Percentiles rank a stretch among this genome's conserved stretches.
Evolutionary conservation across 2,329 filamentous ascomycete species (phyloP).

Genomic region (Paraconiothyrium sp.): DNA sequence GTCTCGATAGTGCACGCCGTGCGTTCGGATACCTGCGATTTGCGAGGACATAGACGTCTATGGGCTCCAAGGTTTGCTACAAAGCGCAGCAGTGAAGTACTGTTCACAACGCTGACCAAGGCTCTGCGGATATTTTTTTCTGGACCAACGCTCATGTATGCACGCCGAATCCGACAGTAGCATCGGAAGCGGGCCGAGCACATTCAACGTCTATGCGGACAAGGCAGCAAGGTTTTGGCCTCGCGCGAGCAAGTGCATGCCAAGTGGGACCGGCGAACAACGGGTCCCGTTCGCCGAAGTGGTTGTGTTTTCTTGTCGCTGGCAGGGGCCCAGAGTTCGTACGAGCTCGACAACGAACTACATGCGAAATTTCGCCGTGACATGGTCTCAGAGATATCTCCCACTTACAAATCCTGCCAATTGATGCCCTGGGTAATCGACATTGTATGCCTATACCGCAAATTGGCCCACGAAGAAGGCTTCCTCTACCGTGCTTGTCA

Average conservation of each 20-base stretch:
- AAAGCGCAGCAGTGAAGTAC: neutral
- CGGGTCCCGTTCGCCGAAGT: neutral
- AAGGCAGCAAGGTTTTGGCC: neutral
- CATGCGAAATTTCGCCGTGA: neutral
- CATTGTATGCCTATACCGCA: neutral
- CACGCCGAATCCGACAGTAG: conserved; percentile 1
- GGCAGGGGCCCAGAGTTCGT: neutral
- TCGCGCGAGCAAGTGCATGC: neutral
- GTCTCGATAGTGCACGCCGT: neutral
- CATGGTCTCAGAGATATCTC: neutral
- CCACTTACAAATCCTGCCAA: neutral
- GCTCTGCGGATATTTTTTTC: neutral
- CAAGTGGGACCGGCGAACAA: conserved; percentile 5
- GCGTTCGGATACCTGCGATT: neutral
- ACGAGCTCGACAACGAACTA: neutral
- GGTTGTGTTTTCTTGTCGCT: neutral
- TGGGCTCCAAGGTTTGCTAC: neutral
- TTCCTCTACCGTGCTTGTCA: neutral
- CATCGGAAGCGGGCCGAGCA: conserved; percentile 10
- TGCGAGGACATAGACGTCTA: neutral
- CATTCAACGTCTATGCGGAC: conserved; percentile 1
- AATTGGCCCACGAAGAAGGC: neutral
- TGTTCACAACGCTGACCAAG: neutral
- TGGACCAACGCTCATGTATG: neutral
- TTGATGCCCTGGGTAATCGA: neutral